Evolutionary conservation across 208 protist species (phyloP), one percentile per base, ranked within the genome.

Genomic region (Chromosphaera perkinsii): DNA sequence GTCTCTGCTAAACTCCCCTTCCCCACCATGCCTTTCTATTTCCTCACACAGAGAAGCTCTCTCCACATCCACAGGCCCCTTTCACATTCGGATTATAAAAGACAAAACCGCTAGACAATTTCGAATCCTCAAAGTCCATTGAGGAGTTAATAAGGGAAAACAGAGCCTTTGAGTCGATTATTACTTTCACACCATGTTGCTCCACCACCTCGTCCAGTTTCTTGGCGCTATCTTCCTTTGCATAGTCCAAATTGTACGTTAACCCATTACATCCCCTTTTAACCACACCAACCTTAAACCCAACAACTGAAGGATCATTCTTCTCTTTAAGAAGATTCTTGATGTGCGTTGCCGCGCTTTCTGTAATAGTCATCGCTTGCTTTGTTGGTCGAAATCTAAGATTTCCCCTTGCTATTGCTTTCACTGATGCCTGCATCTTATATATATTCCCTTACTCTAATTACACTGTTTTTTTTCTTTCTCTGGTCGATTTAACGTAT

Each of bases 31-130:
- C n/a, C n/a, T n/a, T n/a, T n/a, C n/a, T n/a, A n/a, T n/a, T n/a
- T n/a, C n/a, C n/a, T n/a, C n/a, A 68, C 3, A 65, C 60, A 9
- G 66, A 79, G 55, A 96, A 96, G 55, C 89, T 94, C 66, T 97
- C 91, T 66, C 93, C 92, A 77, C 94, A 97, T 20, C 92, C 94
- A 77, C 94, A 97, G 12, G 81, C 81, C 56, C 85, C 88, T 65
- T 93, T 95, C 62, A 93, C 86, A 73, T 95, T 96, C 1, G 94
- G 94, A 71, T 97, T 97, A 51, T 85, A 82, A 79, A 97, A 97
- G 12, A 91, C 91, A 73, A 97, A 97, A 70, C 95, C 92, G 59
- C 91, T 85, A 67, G 90, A 85, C 17, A 95, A 81, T 55, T 93
- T 87, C n/a, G 86, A 74, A 40, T 91, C 84, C 12, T 91, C 77